Base-by-base conservation (phyloP, 176 grass and related monocot species). In the Hordeum marinum region DNA sequence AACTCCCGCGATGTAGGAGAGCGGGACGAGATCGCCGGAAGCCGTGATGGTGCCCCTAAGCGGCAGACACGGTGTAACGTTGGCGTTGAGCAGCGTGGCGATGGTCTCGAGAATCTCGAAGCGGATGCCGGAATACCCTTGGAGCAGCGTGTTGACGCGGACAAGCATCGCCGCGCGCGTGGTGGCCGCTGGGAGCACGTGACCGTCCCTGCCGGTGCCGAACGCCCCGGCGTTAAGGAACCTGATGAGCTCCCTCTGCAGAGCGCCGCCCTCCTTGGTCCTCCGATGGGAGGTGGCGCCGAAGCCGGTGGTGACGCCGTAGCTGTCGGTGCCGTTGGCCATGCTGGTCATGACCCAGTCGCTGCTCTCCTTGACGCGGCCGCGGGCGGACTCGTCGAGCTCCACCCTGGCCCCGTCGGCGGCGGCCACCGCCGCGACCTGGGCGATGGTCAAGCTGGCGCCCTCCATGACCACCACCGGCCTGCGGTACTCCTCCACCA, bases 401-500 rank as follows among this genome's bases (percentile, higher is more conserved):
- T 63, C 24, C 23, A 63, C 60, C 60, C 11, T 27, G 60, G 75
- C 83, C 5, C 67, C 85, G 78, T 61, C 85, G 45, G 35, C 84
- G 0, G 60, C 72, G 24, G 94, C 94, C 36, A 94, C 92, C 27
- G 88, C 91, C 1, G 93, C 93, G 20, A 95, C 93, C 88, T 95
- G 88, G 12, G 90, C 87, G 63, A 95, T 83, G 40, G 27, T 92
- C 20, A 95, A 87, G 64, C 77, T 85, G 8, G 93, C 88, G 57
- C 93, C 93, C 74, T 95, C 88, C 37, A 95, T 87, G 14, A 40
- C 81, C 15, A 92, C 88, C 83, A 83, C 5, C 9, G 83, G 83
- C 59, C 14, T 8, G 8, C 93, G 80, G 88, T 84, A 95, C 62
- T 95, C 93, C n/a, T 68, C 85, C 31, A 90, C 83, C 93, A 95